These are phyloP conservation scores for Calonectria ilicicola DNA, from an alignment of 2,329 filamentous ascomycete species.

Conservation along the genomic window DNA sequence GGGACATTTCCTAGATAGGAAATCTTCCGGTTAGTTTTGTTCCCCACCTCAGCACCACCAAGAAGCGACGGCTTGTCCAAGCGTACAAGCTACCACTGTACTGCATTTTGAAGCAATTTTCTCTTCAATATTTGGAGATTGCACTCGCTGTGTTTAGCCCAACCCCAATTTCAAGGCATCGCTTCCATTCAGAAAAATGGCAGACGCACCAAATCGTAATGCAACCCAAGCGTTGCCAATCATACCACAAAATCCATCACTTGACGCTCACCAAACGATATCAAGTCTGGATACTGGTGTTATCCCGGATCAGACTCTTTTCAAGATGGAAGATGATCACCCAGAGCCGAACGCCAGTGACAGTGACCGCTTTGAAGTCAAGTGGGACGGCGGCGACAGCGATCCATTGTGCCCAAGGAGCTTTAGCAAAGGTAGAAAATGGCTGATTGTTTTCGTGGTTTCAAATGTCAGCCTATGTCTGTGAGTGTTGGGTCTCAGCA, in stretches of 20 bases:
- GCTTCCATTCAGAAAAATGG: too few relatives aligned
- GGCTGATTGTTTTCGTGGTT: not conserved
- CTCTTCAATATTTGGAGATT: too few relatives aligned
- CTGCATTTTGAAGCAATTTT: too few relatives aligned
- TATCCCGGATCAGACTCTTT: not conserved
- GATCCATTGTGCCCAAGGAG: not conserved
- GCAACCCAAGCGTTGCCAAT: too few relatives aligned
- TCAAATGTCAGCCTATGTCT: not conserved
- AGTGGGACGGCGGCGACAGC: not conserved
- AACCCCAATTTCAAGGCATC: too few relatives aligned
- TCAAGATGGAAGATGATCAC: too few relatives aligned
- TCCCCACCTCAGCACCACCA: too few relatives aligned
- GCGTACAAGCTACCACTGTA: too few relatives aligned
- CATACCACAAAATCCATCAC: not conserved
- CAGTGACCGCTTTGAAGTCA: not conserved
- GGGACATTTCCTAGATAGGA: not conserved
- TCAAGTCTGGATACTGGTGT: not conserved
- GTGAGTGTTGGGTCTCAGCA: not conserved
- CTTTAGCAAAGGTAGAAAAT: not conserved
- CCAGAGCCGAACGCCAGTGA: not conserved
- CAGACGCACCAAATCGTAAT: not conserved
- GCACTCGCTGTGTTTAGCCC: too few relatives aligned
- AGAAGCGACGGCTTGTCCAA: too few relatives aligned
- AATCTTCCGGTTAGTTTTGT: not conserved
- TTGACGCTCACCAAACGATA: too few relatives aligned